Evolutionary conservation across 2,329 filamentous ascomycete species (phyloP).

Genomic region (Chalaropsis ovoidea): DNA sequence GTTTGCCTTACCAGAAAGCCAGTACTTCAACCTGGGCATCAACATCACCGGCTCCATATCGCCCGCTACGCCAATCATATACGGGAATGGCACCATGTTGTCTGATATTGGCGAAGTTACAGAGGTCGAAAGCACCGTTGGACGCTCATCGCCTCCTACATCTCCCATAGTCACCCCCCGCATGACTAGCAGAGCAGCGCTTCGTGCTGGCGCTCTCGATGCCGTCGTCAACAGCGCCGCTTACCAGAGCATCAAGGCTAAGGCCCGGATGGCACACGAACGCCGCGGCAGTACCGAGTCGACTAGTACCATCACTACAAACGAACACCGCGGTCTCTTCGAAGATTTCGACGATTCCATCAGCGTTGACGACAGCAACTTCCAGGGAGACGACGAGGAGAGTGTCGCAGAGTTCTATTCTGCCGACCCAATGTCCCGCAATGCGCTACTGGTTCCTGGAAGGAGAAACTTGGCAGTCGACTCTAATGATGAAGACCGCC

Average conservation of each 20-base stretch:
- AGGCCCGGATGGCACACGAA: slow-evolving; percentile 34
- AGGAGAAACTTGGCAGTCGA: slow-evolving; percentile 27
- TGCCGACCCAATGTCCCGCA: slow-evolving; percentile 36
- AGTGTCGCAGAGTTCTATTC: slow-evolving; percentile 50
- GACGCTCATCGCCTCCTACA: slow-evolving; percentile 35
- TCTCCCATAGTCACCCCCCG: slow-evolving; percentile 31
- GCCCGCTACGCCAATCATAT: slow-evolving; percentile 55
- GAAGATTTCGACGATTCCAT: slow-evolving; percentile 52
- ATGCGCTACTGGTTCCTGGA: slow-evolving; percentile 29
- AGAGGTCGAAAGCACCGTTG: slow-evolving; percentile 43
- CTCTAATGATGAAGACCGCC: slow-evolving; percentile 44
- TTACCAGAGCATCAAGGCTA: slow-evolving; percentile 38
- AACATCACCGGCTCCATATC: slow-evolving; percentile 36
- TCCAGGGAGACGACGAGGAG: slow-evolving; percentile 58
- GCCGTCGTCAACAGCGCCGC: slow-evolving; percentile 31
- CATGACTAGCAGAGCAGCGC: slow-evolving; percentile 29
- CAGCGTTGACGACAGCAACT: slow-evolving; percentile 55
- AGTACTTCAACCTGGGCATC: slow-evolving; percentile 30
- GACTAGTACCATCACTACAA: slow-evolving; percentile 49
- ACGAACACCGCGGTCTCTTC: slow-evolving; percentile 42
- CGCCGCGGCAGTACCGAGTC: slow-evolving; percentile 50
- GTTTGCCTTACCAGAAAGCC: slow-evolving; percentile 28
- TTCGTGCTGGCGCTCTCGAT: slow-evolving; percentile 13
- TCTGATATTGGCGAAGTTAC: slow-evolving; percentile 54
- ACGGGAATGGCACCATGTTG: slow-evolving; percentile 59